Evolutionary conservation across 106 monocot genomes (phyloP).

Genomic region (Dioscorea dumetorum): DNA sequence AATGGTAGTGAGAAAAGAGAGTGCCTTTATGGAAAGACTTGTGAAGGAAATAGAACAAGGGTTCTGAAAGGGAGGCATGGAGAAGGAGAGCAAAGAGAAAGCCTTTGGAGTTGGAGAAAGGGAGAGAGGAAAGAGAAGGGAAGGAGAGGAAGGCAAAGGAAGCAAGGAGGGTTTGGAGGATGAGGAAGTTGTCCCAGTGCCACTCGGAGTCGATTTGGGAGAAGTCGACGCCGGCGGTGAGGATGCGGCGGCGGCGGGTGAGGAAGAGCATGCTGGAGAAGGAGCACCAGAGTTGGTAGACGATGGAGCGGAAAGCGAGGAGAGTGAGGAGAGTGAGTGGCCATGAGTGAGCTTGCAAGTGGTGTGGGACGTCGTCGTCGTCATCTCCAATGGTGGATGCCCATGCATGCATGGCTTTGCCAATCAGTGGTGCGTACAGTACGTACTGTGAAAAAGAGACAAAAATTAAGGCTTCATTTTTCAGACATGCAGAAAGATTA

Average conservation of each 20-base stretch:
- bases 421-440: slow-evolving; percentile 68
- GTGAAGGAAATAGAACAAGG: slow-evolving; percentile 59
- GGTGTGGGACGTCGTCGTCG: too few species aligned
- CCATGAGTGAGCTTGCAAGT: slow-evolving; percentile 19
- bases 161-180: too few species aligned
- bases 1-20: slow-evolving; percentile 62
- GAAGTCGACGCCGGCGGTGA: slow-evolving; percentile 58
- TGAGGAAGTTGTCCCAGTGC: slow-evolving; percentile 51
- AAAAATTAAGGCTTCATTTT: too few species aligned
- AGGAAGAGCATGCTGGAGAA: slow-evolving; percentile 71
- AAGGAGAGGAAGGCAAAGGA: too few species aligned
- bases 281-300: slow-evolving; percentile 38
- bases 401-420: slow-evolving; percentile 39
- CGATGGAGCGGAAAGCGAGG: slow-evolving; percentile 30
- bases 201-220: slow-evolving; percentile 72
- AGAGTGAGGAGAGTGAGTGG: slow-evolving; percentile 52
- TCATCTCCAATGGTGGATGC: slow-evolving; percentile 31
- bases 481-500: too few species aligned
- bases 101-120: too few species aligned
- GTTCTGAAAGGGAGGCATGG: slow-evolving; percentile 60
- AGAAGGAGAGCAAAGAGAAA: slow-evolving; percentile 26
- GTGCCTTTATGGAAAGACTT: slow-evolving; percentile 44
- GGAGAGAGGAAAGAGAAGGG: too few species aligned
- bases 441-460: slow-evolving; percentile 55
- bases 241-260: slow-evolving; percentile 37